A percentile compares a stretch with the other conserved stretches of the same genome.
Evolutionary conservation across 495 filamentous ascomycete genomes (phyloP).

Genomic region (Xylaria nigripes): DNA sequence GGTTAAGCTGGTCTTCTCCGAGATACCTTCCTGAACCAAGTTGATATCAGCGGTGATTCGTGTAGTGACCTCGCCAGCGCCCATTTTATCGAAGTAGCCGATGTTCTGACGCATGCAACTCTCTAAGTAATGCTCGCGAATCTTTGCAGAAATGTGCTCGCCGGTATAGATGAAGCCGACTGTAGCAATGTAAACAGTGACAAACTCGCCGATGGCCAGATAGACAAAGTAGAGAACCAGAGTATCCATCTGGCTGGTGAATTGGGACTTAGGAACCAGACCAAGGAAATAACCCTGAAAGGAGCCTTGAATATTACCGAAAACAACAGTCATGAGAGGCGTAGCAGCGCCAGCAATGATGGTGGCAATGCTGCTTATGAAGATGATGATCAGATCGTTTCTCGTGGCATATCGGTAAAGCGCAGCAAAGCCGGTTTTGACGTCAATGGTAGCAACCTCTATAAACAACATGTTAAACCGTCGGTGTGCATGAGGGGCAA

Average conservation of each 20-base stretch:
- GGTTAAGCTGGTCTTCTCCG: constrained; percentile 75
- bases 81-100: constrained; percentile 85
- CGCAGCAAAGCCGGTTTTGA: constrained; percentile 55
- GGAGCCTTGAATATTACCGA: constrained; percentile 63
- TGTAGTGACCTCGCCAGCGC: constrained; percentile 87
- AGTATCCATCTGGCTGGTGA: constrained; percentile 50
- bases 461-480: neutral
- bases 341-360: constrained; percentile 74
- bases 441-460: constrained; percentile 58
- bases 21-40: constrained; percentile 79
- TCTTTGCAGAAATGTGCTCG: constrained; percentile 78
- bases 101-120: constrained; percentile 87
- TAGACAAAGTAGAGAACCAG: constrained; percentile 87
- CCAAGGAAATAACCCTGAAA: constrained; percentile 58
- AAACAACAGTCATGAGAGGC: constrained; percentile 83
- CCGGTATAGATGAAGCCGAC: constrained; percentile 91
- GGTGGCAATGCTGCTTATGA: constrained; percentile 54
- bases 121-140: constrained; percentile 73
- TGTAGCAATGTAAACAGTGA: constrained; percentile 71
- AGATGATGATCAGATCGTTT: constrained; percentile 66
- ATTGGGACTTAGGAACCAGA: constrained; percentile 40
- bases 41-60: constrained; percentile 89
- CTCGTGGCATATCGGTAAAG: constrained; percentile 75
- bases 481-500: neutral
- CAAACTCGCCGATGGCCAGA: constrained; percentile 77